Evolutionary conservation across 1,139 yeast genomes (phyloP).

Genomic region (Lodderomyces orthopsilosis): DNA sequence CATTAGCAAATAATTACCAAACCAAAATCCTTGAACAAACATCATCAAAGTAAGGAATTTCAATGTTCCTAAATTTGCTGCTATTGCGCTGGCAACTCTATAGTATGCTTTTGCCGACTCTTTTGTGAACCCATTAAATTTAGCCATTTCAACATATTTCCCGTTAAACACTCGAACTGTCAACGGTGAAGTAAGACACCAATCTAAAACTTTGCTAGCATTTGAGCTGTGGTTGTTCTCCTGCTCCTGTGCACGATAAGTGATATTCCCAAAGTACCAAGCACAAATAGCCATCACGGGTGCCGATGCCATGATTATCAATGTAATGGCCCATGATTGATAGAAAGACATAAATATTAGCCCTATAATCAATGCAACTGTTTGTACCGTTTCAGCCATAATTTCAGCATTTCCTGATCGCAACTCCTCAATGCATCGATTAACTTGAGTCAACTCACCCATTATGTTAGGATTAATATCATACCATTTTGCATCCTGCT

Average conservation of each 20-base stretch:
- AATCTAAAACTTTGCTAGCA: constrained; percentile 63
- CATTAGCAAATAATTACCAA: constrained; percentile 67
- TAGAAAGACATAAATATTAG: constrained; percentile 66
- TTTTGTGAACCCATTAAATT: constrained; percentile 39
- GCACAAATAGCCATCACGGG: constrained; percentile 63
- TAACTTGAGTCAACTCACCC: constrained; percentile 64
- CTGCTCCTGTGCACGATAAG: constrained; percentile 46
- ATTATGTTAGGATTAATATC: constrained; percentile 52
- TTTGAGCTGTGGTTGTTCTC: constrained; percentile 58
- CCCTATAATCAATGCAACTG: constrained; percentile 51
- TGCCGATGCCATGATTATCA: constrained; percentile 66
- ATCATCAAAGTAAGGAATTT: constrained; percentile 60
- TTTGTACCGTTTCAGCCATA: constrained; percentile 54
- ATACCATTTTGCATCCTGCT: constrained; percentile 50
- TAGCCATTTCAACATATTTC: constrained; percentile 47
- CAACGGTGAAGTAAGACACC: constrained; percentile 62
- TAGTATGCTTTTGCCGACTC: constrained; percentile 49
- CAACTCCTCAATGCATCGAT: constrained; percentile 77
- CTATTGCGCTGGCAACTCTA: constrained; percentile 45
- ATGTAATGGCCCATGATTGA: constrained; percentile 81
- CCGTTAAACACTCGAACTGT: constrained; percentile 65
- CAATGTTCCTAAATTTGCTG: constrained; percentile 57
- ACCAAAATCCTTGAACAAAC: constrained; percentile 93
- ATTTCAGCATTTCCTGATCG: constrained; percentile 70
- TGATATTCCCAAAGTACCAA: constrained; percentile 47